These are phyloP conservation scores for Yamadazyma spencermartinsiae DNA, from an alignment of 1,139 yeast species.

Conservation along the genomic window DNA sequence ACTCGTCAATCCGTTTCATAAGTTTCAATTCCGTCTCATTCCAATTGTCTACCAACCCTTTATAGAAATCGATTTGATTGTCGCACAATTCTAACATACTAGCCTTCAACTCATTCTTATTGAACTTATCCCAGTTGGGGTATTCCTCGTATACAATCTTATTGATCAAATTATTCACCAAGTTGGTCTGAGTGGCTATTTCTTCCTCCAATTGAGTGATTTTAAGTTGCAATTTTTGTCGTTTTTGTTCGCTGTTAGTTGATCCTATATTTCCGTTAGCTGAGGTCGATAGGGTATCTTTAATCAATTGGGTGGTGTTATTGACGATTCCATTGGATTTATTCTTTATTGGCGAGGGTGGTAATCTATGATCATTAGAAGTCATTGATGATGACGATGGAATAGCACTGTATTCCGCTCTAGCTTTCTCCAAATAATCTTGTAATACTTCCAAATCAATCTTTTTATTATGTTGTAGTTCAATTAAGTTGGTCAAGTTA, in stretches of 20 bases:
- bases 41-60: slow-evolving; percentile 74
- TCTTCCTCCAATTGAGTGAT: slow-evolving; percentile 47
- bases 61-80: slow-evolving; percentile 73
- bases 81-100: slow-evolving; percentile 73
- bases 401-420: slow-evolving; percentile 49
- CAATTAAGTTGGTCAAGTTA: slow-evolving; percentile 72
- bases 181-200: slow-evolving; percentile 52
- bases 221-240: slow-evolving; percentile 32
- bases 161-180: slow-evolving; percentile 61
- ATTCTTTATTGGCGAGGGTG: slow-evolving; percentile 37
- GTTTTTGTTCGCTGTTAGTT: slow-evolving; percentile 36
- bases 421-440: slow-evolving; percentile 73
- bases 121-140: slow-evolving; percentile 78
- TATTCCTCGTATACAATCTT: slow-evolving; percentile 78
- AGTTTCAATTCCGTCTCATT: slow-evolving; percentile 54
- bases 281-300: slow-evolving; percentile 47
- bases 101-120: slow-evolving; percentile 71
- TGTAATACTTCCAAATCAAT: slow-evolving; percentile 85
- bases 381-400: slow-evolving; percentile 5
- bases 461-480: slow-evolving; percentile 86
- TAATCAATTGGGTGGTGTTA: slow-evolving; percentile 46
- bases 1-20: slow-evolving; percentile 37
- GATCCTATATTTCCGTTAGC: slow-evolving; percentile 46
- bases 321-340: slow-evolving; percentile 37
- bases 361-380: slow-evolving; percentile 17